phyloP scores from a whole-genome alignment of 2,329 filamentous ascomycete genomes.

The Onygena corvina region DNA sequence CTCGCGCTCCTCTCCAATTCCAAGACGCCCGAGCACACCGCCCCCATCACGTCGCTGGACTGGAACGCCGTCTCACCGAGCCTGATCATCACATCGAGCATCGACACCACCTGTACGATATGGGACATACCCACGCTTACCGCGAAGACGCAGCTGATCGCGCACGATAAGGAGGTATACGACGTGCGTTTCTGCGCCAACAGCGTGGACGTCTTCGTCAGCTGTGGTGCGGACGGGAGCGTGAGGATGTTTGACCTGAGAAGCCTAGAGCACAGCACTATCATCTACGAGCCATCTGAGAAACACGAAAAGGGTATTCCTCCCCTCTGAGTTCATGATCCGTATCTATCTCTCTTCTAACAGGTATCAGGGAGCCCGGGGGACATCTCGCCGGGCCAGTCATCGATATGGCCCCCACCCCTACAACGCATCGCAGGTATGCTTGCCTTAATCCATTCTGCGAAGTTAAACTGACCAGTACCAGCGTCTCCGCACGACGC shows the following conservation, averaged over 20 bases:
- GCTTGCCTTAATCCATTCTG: constrained; percentile 11
- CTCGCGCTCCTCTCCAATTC: constrained; percentile 90
- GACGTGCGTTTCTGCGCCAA: constrained; percentile 97
- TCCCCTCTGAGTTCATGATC: neutral
- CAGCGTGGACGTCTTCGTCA: constrained; percentile 97
- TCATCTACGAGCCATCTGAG: constrained; percentile 93
- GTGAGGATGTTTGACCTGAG: constrained; percentile 97
- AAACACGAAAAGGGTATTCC: constrained; percentile 57
- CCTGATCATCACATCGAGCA: constrained; percentile 95
- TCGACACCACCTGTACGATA: constrained; percentile 97
- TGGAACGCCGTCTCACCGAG: constrained; percentile 98
- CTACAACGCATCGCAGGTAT: constrained; percentile 35
- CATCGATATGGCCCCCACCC: constrained; percentile 46
- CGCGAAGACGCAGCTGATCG: constrained; percentile 94
- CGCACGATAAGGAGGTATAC: constrained; percentile 97
- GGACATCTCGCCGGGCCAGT: constrained; percentile 52
- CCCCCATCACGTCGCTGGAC: constrained; percentile 87
- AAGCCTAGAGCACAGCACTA: constrained; percentile 93
- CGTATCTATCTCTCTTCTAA: constrained; percentile 6
- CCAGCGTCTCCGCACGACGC: constrained; percentile 84
- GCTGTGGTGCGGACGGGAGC: constrained; percentile 92
- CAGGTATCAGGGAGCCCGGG: constrained; percentile 38
- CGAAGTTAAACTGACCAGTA: constrained; percentile 12
- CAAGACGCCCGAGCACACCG: constrained; percentile 95
- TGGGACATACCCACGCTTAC: constrained; percentile 98